These are phyloP conservation scores for Wallacemonas sp. DNA, from an alignment of 208 protist genomes.

Conservation along the genomic window DNA sequence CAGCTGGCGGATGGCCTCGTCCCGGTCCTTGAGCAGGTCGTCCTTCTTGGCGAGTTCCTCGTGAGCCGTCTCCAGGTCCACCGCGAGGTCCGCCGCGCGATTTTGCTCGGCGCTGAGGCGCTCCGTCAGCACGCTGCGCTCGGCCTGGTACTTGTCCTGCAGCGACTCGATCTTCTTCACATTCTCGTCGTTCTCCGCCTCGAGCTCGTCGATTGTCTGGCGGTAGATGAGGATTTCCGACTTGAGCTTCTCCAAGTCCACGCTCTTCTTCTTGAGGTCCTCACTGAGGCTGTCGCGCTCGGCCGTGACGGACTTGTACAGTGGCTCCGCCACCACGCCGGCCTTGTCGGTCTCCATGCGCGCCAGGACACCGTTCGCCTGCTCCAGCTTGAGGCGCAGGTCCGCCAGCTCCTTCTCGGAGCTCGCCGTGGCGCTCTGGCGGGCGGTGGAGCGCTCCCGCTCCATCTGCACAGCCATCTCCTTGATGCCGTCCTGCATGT, in stretches of 20 bases:
- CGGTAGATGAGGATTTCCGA: conserved; percentile 88
- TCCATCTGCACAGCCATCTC: conserved; percentile 86
- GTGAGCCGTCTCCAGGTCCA: conserved; percentile 20
- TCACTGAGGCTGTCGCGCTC: conserved; percentile 56
- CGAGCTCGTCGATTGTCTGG: conserved; percentile 78
- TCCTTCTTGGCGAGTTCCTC: conserved; percentile 33
- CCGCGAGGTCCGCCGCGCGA: conserved; percentile 34
- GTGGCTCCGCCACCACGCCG: conserved; percentile 64
- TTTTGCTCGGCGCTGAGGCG: conserved; percentile 55
- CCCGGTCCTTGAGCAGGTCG: conserved; percentile 26
- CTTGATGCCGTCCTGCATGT: conserved; percentile 87
- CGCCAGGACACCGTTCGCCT: conserved; percentile 42
- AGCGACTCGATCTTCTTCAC: conserved; percentile 79
- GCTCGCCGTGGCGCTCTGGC: conserved; percentile 40
- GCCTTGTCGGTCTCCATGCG: conserved; percentile 32
- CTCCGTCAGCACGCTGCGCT: conserved; percentile 47
- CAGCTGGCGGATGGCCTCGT: conserved; percentile 34
- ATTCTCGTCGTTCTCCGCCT: conserved; percentile 85
- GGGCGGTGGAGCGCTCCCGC: conserved; percentile 45
- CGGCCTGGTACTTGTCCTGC: conserved; percentile 58
- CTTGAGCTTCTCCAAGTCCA: conserved; percentile 83
- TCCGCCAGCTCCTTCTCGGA: conserved; percentile 51
- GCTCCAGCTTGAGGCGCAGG: conserved; percentile 43
- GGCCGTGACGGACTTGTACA: conserved; percentile 54
- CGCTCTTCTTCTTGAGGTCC: conserved; percentile 43